These are phyloP conservation scores for Cadophora sp. DNA, from an alignment of 2,329 filamentous ascomycete species.

Conservation along the genomic window DNA sequence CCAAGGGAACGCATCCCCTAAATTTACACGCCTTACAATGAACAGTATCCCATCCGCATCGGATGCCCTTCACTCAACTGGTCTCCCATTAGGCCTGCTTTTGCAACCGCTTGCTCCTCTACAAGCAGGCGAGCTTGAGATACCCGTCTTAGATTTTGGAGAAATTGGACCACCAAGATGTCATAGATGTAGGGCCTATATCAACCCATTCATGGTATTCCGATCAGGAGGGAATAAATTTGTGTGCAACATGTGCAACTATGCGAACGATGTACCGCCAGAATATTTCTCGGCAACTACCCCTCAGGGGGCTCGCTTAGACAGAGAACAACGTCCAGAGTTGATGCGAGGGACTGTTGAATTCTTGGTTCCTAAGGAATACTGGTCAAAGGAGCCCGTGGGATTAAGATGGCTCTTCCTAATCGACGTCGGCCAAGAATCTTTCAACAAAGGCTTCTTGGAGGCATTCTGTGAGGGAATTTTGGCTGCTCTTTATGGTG, in stretches of 20 bases:
- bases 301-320: slow-evolving; percentile 83
- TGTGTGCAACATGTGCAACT: slow-evolving; percentile 97
- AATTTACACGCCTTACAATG: slow-evolving; percentile 87
- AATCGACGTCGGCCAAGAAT: slow-evolving; percentile 91
- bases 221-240: slow-evolving; percentile 93
- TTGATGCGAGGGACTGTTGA: slow-evolving; percentile 92
- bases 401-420: slow-evolving; percentile 88
- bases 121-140: slow-evolving; percentile 82
- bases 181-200: slow-evolving; percentile 91
- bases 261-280: slow-evolving; percentile 89
- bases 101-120: slow-evolving; percentile 86
- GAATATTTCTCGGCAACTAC: slow-evolving; percentile 95
- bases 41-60: slow-evolving; percentile 89
- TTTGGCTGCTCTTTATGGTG: slow-evolving; percentile 81
- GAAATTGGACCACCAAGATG: slow-evolving; percentile 90
- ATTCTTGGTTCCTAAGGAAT: slow-evolving; percentile 96
- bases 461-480: slow-evolving; percentile 92
- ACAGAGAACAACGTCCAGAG: slow-evolving; percentile 88
- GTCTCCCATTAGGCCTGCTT: slow-evolving; percentile 84
- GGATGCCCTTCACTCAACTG: slow-evolving; percentile 81
- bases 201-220: slow-evolving; percentile 99
- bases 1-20: slow-evolving; percentile 95
- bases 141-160: slow-evolving; percentile 95
- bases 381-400: slow-evolving; percentile 94
- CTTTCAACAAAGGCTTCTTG: slow-evolving; percentile 88